A percentile compares a stretch with the other conserved stretches of the same genome.
Evolutionary conservation across 192 early-diverging fungal species (phyloP).

Genomic region (Dissophora globulifera): DNA sequence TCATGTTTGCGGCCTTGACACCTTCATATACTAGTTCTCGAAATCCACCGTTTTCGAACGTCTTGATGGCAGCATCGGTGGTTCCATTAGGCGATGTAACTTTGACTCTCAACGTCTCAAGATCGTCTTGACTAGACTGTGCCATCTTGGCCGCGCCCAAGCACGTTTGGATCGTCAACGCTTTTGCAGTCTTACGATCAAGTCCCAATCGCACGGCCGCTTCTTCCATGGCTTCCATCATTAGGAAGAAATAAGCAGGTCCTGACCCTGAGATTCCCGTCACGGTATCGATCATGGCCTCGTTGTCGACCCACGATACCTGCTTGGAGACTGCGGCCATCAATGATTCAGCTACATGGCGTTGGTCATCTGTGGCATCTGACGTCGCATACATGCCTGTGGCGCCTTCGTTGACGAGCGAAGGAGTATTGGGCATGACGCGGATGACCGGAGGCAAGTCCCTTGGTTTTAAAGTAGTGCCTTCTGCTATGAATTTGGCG

Average conservation of each 20-base stretch:
- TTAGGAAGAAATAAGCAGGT: slow-evolving; percentile 95
- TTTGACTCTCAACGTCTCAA: slow-evolving; percentile 82
- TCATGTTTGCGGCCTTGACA: slow-evolving; percentile 74
- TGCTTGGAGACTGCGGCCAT: slow-evolving; percentile 80
- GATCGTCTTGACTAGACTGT: slow-evolving; percentile 70
- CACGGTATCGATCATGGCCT: slow-evolving; percentile 85
- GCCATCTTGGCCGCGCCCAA: slow-evolving; percentile 91
- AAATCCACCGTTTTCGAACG: slow-evolving; percentile 71
- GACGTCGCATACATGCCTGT: slow-evolving; percentile 82
- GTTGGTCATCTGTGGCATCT: slow-evolving; percentile 69
- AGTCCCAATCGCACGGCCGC: slow-evolving; percentile 83
- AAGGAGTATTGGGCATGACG: slow-evolving; percentile 97
- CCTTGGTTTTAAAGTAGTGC: slow-evolving; percentile 15
- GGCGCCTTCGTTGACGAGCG: slow-evolving; percentile 88
- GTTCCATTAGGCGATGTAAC: slow-evolving; percentile 95
- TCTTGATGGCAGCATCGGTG: slow-evolving; percentile 88
- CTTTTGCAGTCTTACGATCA: slow-evolving; percentile 73
- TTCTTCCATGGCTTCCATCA: slow-evolving; percentile 90
- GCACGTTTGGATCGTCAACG: slow-evolving; percentile 91
- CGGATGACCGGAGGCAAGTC: slow-evolving; percentile 71
- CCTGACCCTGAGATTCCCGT: slow-evolving; percentile 92
- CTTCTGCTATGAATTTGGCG: slow-evolving; percentile 71
- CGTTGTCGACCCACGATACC: slow-evolving; percentile 85
- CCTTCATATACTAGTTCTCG: slow-evolving; percentile 63
- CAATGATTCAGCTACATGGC: slow-evolving; percentile 72